A percentile compares a stretch with the other conserved stretches of the same genome.
Evolutionary conservation across 768 basidiomycete species (phyloP).

Genomic region (Chalciporus sphaerocephalus): DNA sequence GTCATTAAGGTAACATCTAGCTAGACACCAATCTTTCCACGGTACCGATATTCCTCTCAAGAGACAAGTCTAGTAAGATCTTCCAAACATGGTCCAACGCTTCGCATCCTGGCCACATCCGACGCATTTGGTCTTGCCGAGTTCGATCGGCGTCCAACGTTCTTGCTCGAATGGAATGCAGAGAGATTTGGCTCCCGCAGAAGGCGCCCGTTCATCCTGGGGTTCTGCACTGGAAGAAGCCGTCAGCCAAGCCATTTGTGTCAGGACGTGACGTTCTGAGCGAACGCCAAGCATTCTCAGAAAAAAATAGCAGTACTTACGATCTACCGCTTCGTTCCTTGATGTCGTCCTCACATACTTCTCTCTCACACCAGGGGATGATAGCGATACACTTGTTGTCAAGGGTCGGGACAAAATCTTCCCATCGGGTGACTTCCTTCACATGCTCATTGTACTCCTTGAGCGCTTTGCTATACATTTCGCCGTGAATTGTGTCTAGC

Average conservation of each 20-base stretch:
- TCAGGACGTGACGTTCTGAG: background rate
- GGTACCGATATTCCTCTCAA: background rate
- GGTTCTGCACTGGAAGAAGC: slow-evolving; percentile 61
- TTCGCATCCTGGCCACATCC: slow-evolving; percentile 87
- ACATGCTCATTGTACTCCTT: slow-evolving; percentile 66
- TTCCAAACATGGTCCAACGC: slow-evolving; percentile 95
- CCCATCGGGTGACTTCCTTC: slow-evolving; percentile 78
- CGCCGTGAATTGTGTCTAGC: slow-evolving; percentile 81
- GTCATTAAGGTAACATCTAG: background rate
- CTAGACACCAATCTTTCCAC: background rate
- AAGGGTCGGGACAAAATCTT: slow-evolving; percentile 86
- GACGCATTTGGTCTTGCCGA: slow-evolving; percentile 84
- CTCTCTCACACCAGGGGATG: slow-evolving; percentile 94
- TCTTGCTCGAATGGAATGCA: slow-evolving; percentile 94
- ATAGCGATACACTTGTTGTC: slow-evolving; percentile 85
- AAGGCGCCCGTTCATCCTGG: slow-evolving; percentile 92
- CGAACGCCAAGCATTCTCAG: background rate
- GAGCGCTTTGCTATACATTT: slow-evolving; percentile 82
- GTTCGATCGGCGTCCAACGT: slow-evolving; percentile 73
- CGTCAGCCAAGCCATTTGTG: slow-evolving; percentile 3
- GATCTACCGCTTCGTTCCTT: slow-evolving; percentile 87
- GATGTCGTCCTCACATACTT: slow-evolving; percentile 95
- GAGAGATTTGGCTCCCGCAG: slow-evolving; percentile 95
- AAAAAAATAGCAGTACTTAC: slow-evolving; percentile 39
- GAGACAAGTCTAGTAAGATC: slow-evolving; percentile 57